phyloP scores from a whole-genome alignment of 305 asterid species.

The Rubia tinctorum region DNA sequence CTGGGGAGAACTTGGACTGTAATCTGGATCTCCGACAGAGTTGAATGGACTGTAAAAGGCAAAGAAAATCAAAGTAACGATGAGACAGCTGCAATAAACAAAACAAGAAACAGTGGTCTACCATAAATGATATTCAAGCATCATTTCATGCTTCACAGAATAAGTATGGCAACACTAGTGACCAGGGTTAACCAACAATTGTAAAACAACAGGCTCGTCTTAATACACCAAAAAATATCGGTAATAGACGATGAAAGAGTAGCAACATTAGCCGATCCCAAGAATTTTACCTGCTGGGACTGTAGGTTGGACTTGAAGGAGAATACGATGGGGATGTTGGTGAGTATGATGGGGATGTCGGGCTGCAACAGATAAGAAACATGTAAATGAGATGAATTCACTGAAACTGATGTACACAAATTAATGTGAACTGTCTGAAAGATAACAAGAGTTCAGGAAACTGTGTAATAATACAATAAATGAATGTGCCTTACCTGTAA shows the following conservation, averaged over 20 bases:
- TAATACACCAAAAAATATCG: background rate
- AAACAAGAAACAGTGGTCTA: background rate
- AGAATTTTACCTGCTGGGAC: slow-evolving; percentile 84
- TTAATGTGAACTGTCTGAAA: background rate
- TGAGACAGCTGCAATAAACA: background rate
- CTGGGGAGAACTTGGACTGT: slow-evolving; percentile 85
- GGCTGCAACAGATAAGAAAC: slow-evolving; percentile 53
- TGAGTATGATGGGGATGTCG: slow-evolving; percentile 91
- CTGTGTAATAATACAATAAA: background rate
- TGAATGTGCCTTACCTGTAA: background rate
- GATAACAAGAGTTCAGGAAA: background rate
- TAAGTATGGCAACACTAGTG: background rate
- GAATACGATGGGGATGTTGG: slow-evolving; percentile 94
- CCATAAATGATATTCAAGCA: background rate
- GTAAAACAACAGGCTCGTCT: background rate
- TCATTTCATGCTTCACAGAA: background rate
- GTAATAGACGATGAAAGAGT: too few relatives aligned
- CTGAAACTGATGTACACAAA: background rate
- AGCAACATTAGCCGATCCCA: slow-evolving; percentile 2
- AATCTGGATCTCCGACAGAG: slow-evolving; percentile 71
- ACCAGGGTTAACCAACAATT: background rate
- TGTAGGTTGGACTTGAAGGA: slow-evolving; percentile 89
- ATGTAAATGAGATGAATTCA: background rate
- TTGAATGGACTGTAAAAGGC: slow-evolving; percentile 57
- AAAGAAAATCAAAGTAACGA: background rate